Percentiles rank a stretch among this genome's conserved stretches.
phyloP scores from a whole-genome alignment of 2,329 filamentous ascomycete species.

The Escovopsis sp. region DNA sequence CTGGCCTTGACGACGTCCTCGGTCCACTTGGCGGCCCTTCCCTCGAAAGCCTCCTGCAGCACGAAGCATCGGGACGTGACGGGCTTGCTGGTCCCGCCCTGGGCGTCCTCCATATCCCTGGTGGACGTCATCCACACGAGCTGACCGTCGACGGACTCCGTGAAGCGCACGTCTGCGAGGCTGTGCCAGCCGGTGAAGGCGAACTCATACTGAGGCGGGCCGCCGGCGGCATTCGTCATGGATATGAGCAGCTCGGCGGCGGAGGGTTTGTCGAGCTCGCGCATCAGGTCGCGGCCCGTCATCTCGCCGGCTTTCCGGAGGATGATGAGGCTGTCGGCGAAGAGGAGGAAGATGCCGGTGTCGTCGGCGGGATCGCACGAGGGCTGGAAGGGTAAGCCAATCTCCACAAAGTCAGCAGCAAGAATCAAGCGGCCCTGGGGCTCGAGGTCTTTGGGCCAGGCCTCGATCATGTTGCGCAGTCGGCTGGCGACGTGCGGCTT shows the following conservation, averaged over 20 bases:
- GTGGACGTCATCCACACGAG: slow-evolving; percentile 55
- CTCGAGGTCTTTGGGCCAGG: slow-evolving; percentile 59
- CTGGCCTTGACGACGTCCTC: slow-evolving; percentile 81
- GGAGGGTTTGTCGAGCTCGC: slow-evolving; percentile 73
- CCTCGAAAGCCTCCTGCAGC: slow-evolving; percentile 62
- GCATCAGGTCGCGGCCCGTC: slow-evolving; percentile 62
- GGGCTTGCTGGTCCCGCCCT: slow-evolving; percentile 27
- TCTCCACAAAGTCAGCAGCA: slow-evolving; percentile 65
- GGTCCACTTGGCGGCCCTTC: slow-evolving; percentile 58
- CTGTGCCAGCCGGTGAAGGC: slow-evolving; percentile 60
- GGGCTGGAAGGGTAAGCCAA: slow-evolving; percentile 53
- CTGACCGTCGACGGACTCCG: slow-evolving; percentile 50
- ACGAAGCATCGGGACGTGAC: slow-evolving; percentile 53
- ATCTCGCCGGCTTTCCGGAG: slow-evolving; percentile 54
- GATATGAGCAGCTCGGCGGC: slow-evolving; percentile 46
- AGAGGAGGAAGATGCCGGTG: slow-evolving; percentile 65
- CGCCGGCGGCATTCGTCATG: slow-evolving; percentile 48
- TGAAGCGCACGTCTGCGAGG: slow-evolving; percentile 57
- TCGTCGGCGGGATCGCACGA: slow-evolving; percentile 29
- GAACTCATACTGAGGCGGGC: slow-evolving; percentile 52
- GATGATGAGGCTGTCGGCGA: slow-evolving; percentile 67
- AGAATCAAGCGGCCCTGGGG: slow-evolving; percentile 67
- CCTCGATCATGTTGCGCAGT: slow-evolving; percentile 60
- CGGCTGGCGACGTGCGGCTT: slow-evolving; percentile 61
- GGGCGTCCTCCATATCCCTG: slow-evolving; percentile 42